Evolutionary conservation across 1,139 yeast species (phyloP), one percentile per base, ranked within the genome.

Genomic region (Insectozyma bohioensis): DNA sequence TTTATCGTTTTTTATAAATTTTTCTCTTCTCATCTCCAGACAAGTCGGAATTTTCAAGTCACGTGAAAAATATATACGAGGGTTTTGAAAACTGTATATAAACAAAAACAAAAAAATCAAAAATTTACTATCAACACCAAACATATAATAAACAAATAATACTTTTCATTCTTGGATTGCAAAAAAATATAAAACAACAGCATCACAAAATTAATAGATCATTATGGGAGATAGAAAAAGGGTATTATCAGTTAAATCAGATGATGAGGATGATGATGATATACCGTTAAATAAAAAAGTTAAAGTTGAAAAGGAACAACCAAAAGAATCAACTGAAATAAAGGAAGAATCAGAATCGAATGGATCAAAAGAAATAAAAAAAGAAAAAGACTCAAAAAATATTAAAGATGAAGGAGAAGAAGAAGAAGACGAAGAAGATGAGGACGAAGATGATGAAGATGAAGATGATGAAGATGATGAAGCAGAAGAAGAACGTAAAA

Each of bases 401-500:
- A 34, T 22, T 10, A 33, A 30, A 3, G 45, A 36, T 7, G 29
- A 26, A 2, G 33, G 36, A 4, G 42, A 37, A 3, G 36, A 23
- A 15, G 43, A 30, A 3, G 45, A 34, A 2, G 38, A 47, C 3
- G 52, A 46, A 10, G 52, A 41, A 13, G 58, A 48, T 15, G 50
- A 38, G 5, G 49, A 42, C 1, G 60, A 56, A 6, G 61, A 58
- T 5, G 62, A 52, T 4, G 62, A 56, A 3, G 63, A 54, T 4
- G 67, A 64, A 1, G 69, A 58, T 3, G 64, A 62, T 5, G 70
- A 66, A 4, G 73, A 66, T 8, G 73, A 63, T 19, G 76, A 67
- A 18, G 75, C 66, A 11, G 79, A 71, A 31, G 80, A 73, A 22
- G 80, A 73, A 38, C 67, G 61, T 30, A 76, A 75, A 41, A 63